These are phyloP conservation scores for Chaetoceros tenuissimus DNA, from an alignment of 108 stramenopile genomes.

Conservation along the genomic window DNA sequence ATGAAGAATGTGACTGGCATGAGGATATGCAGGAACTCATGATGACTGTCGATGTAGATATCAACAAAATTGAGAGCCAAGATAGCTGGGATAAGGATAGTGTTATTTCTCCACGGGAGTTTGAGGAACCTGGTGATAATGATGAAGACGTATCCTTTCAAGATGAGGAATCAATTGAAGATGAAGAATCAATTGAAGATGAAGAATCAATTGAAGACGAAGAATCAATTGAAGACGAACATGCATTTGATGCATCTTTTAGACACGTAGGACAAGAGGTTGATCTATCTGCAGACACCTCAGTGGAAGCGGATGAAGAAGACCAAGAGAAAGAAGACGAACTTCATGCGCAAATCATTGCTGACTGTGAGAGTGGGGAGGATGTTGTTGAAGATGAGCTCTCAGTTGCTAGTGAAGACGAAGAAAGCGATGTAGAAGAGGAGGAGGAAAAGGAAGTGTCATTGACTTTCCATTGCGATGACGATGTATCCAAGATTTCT, in stretches of 20 bases:
- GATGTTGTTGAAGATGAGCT: too few species aligned
- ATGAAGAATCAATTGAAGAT: not conserved
- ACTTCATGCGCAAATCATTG: not conserved
- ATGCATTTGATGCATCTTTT: too few species aligned
- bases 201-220: not conserved
- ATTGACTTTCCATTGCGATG: not conserved
- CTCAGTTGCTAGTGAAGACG: not conserved
- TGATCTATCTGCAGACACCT: too few species aligned
- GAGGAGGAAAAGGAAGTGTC: not conserved
- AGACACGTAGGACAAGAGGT: too few species aligned
- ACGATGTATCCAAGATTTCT: not conserved
- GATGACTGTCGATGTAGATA: not conserved
- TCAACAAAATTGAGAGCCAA: not conserved
- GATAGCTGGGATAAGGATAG: not conserved
- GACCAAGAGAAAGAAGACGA: not conserved
- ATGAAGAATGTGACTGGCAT: not conserved
- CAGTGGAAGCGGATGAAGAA: not conserved
- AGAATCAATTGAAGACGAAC: not conserved
- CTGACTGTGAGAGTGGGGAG: too few species aligned
- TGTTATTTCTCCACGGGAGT: not conserved
- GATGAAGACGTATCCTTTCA: too few species aligned
- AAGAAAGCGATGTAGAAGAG: not conserved
- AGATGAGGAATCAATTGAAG: too few species aligned
- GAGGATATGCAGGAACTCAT: not conserved
- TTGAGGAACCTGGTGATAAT: not conserved